Percentiles rank a stretch among this genome's conserved stretches.
Evolutionary conservation across 1,284 basidiomycete species (phyloP).

Genomic region (Malassezia equina): DNA sequence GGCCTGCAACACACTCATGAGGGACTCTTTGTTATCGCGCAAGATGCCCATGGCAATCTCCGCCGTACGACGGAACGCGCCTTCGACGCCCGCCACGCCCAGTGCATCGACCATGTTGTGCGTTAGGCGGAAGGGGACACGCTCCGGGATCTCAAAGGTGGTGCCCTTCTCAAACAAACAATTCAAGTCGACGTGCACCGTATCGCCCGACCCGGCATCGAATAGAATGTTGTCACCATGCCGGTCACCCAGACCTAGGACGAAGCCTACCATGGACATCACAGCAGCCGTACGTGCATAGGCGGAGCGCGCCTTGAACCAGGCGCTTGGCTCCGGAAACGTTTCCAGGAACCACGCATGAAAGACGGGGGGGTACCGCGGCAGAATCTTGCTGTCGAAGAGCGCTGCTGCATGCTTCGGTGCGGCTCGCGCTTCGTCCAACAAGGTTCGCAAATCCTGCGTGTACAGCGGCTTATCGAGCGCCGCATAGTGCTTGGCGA

Average conservation of each 20-base stretch:
- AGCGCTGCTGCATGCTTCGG: constrained; percentile 54
- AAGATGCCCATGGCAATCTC: constrained; percentile 83
- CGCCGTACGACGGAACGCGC: constrained; percentile 82
- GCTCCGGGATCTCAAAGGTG: constrained; percentile 77
- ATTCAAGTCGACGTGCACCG: constrained; percentile 95
- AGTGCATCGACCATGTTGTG: constrained; percentile 88
- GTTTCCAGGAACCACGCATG: constrained; percentile 96
- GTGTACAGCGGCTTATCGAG: constrained; percentile 43
- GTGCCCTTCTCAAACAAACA: constrained; percentile 92
- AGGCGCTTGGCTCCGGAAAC: constrained; percentile 90
- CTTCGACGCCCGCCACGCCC: constrained; percentile 88
- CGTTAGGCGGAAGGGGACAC: constrained; percentile 89
- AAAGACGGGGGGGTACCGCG: constrained; percentile 64
- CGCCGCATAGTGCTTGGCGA: constrained; percentile 62
- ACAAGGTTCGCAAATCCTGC: constrained; percentile 54
- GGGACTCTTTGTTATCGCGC: constrained; percentile 78
- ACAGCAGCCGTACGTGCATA: constrained; percentile 88
- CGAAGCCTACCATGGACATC: constrained; percentile 98
- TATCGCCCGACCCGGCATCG: constrained; percentile 76
- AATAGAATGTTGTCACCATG: constrained; percentile 96
- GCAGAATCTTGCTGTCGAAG: constrained; percentile 59
- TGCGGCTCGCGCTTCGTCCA: constrained; percentile 56
- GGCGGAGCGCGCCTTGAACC: constrained; percentile 75
- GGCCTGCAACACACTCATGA: constrained; percentile 92
- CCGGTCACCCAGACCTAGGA: constrained; percentile 90